phyloP scores from a whole-genome alignment of 2,329 filamentous ascomycete species.

The Aspergillus sp. region DNA sequence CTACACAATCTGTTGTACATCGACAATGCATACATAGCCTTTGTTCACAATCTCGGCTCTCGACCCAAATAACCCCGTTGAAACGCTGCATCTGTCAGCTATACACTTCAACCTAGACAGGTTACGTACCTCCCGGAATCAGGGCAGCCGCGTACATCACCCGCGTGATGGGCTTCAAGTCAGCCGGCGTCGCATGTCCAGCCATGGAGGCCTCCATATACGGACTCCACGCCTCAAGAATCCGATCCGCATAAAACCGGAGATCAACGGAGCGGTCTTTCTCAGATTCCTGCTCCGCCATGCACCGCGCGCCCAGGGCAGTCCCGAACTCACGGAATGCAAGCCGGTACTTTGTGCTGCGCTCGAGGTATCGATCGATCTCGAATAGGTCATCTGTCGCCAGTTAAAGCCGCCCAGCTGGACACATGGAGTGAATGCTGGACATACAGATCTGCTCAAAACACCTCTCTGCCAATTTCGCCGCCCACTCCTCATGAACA shows the following conservation, averaged over 20 bases:
- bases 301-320: conserved; percentile 49
- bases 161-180: conserved; percentile 54
- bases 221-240: conserved; percentile 40
- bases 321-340: conserved; percentile 59
- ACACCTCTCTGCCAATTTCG: conserved; percentile 35
- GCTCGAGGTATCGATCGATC: conserved; percentile 35
- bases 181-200: conserved; percentile 36
- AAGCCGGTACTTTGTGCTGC: conserved; percentile 38
- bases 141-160: conserved; percentile 60
- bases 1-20: neutral
- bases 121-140: conserved; percentile 54
- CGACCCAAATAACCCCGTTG: conserved; percentile 33
- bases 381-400: conserved; percentile 37
- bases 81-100: conserved; percentile 31
- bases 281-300: conserved; percentile 34
- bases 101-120: neutral
- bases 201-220: conserved; percentile 38
- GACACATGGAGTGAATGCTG: neutral
- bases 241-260: conserved; percentile 33
- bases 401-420: neutral
- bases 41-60: conserved; percentile 24
- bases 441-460: conserved; percentile 39
- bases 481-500: conserved; percentile 51
- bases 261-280: conserved; percentile 34
- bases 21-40: neutral